A percentile compares a stretch with the other conserved stretches of the same genome.
Evolutionary conservation across 257 asterid genomes (phyloP).

Genomic region (Scutellaria baicalensis): DNA sequence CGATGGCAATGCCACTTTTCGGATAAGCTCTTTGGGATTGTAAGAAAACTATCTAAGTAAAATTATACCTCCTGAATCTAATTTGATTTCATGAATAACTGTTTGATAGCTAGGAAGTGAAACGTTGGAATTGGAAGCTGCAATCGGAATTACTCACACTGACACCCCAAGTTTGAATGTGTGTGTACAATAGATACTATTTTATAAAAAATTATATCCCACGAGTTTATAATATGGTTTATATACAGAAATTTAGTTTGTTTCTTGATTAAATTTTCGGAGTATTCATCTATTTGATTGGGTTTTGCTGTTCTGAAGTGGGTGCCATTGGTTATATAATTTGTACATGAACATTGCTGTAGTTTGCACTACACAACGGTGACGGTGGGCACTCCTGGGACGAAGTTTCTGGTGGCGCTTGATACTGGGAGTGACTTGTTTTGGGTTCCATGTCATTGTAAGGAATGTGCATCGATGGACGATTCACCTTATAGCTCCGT

Average conservation of each 20-base stretch:
- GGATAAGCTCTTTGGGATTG: slow-evolving; percentile 75
- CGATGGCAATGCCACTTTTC: slow-evolving; percentile 60
- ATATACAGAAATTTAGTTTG: background rate
- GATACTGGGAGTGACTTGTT: slow-evolving; percentile 88
- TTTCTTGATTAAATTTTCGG: background rate
- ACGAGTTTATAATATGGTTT: background rate
- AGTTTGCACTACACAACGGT: slow-evolving; percentile 85
- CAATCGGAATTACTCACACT: background rate
- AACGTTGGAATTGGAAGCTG: background rate
- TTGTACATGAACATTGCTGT: slow-evolving; percentile 24
- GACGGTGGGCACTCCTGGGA: slow-evolving; percentile 70
- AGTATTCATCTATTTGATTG: background rate
- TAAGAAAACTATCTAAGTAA: slow-evolving; percentile 21
- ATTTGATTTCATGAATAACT: background rate
- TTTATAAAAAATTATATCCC: background rate
- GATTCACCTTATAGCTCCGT: slow-evolving; percentile 49
- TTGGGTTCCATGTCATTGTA: slow-evolving; percentile 82
- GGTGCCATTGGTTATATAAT: slow-evolving; percentile 4
- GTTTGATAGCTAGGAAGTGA: background rate
- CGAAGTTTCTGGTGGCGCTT: slow-evolving; percentile 80
- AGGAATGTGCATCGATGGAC: slow-evolving; percentile 47
- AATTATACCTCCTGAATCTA: background rate
- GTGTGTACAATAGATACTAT: background rate
- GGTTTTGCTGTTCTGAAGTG: background rate
- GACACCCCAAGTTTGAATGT: background rate